Percentiles rank a stretch among this genome's conserved stretches.
These are phyloP conservation scores for Rhizoclosmatium sp. DNA, from an alignment of 192 early-diverging fungal species.

Conservation along the genomic window DNA sequence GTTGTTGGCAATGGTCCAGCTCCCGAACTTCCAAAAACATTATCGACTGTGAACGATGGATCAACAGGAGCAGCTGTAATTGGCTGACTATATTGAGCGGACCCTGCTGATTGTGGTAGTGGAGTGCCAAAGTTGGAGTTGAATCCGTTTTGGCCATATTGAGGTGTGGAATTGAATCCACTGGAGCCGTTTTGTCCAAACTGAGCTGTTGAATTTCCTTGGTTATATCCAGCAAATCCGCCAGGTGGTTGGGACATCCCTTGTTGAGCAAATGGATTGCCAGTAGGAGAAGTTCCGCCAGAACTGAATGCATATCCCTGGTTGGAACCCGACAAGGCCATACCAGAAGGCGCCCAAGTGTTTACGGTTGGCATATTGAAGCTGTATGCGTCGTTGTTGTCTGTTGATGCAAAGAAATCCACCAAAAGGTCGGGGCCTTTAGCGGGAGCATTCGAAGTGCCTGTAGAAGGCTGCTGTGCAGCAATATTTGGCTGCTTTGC, in stretches of 20 bases:
- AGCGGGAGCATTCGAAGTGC: background rate
- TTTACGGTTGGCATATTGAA: constrained; percentile 46
- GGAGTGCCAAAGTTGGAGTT: background rate
- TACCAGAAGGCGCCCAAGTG: constrained; percentile 35
- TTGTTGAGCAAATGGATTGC: constrained; percentile 30
- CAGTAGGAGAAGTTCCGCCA: constrained; percentile 35
- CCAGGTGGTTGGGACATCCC: background rate
- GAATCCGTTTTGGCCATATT: background rate
- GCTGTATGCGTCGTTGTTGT: constrained; percentile 41
- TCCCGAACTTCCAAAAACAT: constrained; percentile 49
- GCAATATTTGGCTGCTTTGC: too few relatives aligned
- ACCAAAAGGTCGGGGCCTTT: constrained; percentile 35
- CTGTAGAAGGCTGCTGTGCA: too few relatives aligned
- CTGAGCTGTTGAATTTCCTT: too few relatives aligned
- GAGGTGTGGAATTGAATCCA: background rate
- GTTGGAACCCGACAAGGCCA: background rate
- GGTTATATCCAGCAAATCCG: too few relatives aligned
- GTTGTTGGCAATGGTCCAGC: background rate
- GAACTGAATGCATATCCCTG: constrained; percentile 12
- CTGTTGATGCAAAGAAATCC: constrained; percentile 51
- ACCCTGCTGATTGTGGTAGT: background rate
- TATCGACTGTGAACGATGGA: constrained; percentile 53
- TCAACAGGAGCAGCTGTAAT: background rate
- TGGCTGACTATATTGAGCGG: constrained; percentile 8
- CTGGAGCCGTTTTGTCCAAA: background rate